phyloP scores from a whole-genome alignment of 1,284 basidiomycete genomes.

The Rhodotorula sp. region DNA sequence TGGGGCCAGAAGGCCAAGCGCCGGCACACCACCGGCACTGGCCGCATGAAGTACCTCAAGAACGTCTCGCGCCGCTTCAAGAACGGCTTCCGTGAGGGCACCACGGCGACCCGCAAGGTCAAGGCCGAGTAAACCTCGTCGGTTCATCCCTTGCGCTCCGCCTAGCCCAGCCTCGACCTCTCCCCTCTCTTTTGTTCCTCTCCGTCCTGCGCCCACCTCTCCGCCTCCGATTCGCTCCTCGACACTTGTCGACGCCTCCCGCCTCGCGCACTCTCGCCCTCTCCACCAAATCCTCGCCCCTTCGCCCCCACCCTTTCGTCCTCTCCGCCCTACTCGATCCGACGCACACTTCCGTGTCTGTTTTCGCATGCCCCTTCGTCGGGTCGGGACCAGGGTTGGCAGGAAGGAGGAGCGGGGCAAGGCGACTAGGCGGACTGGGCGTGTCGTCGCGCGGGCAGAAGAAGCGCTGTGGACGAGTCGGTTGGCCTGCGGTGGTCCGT shows the following conservation, averaged over 20 bases:
- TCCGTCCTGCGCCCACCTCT: background rate
- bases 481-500: background rate
- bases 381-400: too few species aligned
- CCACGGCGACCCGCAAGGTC: conserved; percentile 57
- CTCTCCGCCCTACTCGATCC: too few species aligned
- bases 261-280: too few species aligned
- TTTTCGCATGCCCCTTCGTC: too few species aligned
- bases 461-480: background rate
- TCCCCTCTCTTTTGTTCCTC: background rate
- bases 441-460: background rate
- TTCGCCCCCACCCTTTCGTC: too few species aligned
- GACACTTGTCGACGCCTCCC: too few species aligned
- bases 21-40: conserved; percentile 88
- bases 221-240: too few species aligned
- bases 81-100: conserved; percentile 86
- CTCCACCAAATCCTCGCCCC: too few species aligned
- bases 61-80: conserved; percentile 88
- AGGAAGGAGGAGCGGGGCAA: too few species aligned
- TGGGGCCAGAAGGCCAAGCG: conserved; percentile 99
- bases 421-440: too few species aligned
- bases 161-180: background rate
- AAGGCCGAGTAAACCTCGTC: conserved; percentile 51
- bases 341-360: too few species aligned
- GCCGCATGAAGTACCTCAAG: conserved; percentile 94
- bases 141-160: too few species aligned